Conservation (phyloP, 441 rosid species). For the Erysimum cheiri region DNA sequence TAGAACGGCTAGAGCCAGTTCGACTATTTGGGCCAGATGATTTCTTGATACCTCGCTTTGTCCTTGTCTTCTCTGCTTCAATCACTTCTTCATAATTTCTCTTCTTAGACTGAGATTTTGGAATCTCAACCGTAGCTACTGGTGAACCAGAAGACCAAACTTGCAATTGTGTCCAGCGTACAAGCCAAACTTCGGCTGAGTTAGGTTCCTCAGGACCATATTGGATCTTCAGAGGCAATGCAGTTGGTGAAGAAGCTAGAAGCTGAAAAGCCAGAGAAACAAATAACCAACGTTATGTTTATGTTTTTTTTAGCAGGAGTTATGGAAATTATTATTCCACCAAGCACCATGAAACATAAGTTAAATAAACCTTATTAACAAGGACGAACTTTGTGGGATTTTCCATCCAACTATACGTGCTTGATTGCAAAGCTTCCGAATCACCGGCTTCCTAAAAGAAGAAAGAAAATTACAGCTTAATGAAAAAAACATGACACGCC, state of each 20-base stretch:
- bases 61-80: constrained; percentile 47
- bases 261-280: constrained; percentile 54
- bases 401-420: constrained; percentile 33
- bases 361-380: constrained; percentile 35
- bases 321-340: constrained; percentile 8
- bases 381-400: constrained; percentile 22
- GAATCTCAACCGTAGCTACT: constrained; percentile 45
- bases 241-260: constrained; percentile 57
- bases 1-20: constrained; percentile 39
- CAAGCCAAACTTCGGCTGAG: constrained; percentile 71
- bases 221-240: constrained; percentile 56
- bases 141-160: constrained; percentile 62
- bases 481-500: constrained; percentile 15
- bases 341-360: not conserved
- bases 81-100: constrained; percentile 40
- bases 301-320: not conserved
- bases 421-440: constrained; percentile 31
- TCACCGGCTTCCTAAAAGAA: constrained; percentile 21
- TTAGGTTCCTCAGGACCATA: constrained; percentile 67
- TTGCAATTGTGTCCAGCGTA: constrained; percentile 71
- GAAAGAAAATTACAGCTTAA: not conserved
- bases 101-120: constrained; percentile 51
- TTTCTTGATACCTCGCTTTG: constrained; percentile 53
- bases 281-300: constrained; percentile 10
- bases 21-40: constrained; percentile 40